These are phyloP conservation scores for Parascedosporium putredinis DNA, from an alignment of 2,329 filamentous ascomycete genomes.

Conservation along the genomic window DNA sequence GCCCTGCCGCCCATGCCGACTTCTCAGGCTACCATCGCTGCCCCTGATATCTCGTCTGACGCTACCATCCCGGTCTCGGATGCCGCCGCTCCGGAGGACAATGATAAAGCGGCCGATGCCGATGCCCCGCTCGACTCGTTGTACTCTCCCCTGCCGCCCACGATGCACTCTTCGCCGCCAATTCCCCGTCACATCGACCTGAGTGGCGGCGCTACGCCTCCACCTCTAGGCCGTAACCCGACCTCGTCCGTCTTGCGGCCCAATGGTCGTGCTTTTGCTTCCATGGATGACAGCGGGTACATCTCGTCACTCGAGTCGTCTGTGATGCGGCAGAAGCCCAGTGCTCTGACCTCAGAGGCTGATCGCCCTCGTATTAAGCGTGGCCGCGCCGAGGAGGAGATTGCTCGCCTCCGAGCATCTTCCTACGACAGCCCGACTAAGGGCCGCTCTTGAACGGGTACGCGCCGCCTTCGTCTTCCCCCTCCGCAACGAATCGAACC, in stretches of 20 bases:
- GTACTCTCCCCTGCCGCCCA: slow-evolving; percentile 59
- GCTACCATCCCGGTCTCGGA: slow-evolving; percentile 68
- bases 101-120: slow-evolving; percentile 25
- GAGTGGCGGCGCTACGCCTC: slow-evolving; percentile 61
- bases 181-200: slow-evolving; percentile 49
- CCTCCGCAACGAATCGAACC: slow-evolving; percentile 47
- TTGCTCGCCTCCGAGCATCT: slow-evolving; percentile 82
- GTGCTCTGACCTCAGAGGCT: slow-evolving; percentile 65
- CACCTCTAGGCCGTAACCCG: slow-evolving; percentile 51
- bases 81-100: slow-evolving; percentile 44
- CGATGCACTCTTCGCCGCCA: slow-evolving; percentile 86
- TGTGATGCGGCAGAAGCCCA: slow-evolving; percentile 58
- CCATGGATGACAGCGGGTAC: slow-evolving; percentile 88
- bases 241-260: slow-evolving; percentile 55
- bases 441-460: slow-evolving; percentile 41
- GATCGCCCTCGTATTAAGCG: slow-evolving; percentile 75
- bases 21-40: slow-evolving; percentile 19
- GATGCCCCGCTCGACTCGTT: slow-evolving; percentile 33
- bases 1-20: slow-evolving; percentile 28
- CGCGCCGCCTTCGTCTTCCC: slow-evolving; percentile 55
- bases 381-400: slow-evolving; percentile 89
- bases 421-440: slow-evolving; percentile 88
- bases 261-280: slow-evolving; percentile 66
- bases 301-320: slow-evolving; percentile 95
- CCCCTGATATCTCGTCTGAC: slow-evolving; percentile 59